Evolutionary conservation across 345 rosid species (phyloP).

Genomic region (Crucihimalaya himalaica): DNA sequence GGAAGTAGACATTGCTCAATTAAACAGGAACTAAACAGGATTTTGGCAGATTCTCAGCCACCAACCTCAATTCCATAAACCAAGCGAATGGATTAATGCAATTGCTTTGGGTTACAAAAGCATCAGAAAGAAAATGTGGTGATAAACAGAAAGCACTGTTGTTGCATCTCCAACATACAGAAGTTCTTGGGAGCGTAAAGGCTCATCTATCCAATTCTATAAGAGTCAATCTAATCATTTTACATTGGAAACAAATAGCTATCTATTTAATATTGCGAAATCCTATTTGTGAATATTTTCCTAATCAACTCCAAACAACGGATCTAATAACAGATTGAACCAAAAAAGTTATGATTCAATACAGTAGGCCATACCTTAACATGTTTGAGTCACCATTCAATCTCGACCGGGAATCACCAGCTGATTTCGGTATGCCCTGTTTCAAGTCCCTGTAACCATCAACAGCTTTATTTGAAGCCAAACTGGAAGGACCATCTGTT

Average conservation of each 20-base stretch:
- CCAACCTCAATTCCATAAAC: conserved; percentile 21
- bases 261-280: not conserved
- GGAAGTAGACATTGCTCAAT: conserved; percentile 13
- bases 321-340: conserved; percentile 24
- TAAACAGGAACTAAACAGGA: conserved; percentile 5
- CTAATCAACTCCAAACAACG: not conserved
- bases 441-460: conserved; percentile 80
- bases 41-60: conserved; percentile 26
- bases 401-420: conserved; percentile 66
- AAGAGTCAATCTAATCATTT: conserved; percentile 2
- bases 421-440: conserved; percentile 69
- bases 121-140: conserved; percentile 6
- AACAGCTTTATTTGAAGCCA: conserved; percentile 54
- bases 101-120: conserved; percentile 2
- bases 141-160: not conserved
- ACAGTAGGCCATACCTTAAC: conserved; percentile 58
- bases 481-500: conserved; percentile 63
- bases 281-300: conserved; percentile 3
- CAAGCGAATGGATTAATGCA: not conserved
- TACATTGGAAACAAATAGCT: conserved; percentile 15
- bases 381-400: conserved; percentile 76
- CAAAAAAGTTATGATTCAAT: conserved; percentile 8
- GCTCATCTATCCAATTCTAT: conserved; percentile 12
- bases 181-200: conserved; percentile 14
- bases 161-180: conserved; percentile 14